These are phyloP conservation scores for Calocera viscosa DNA, from an alignment of 768 basidiomycete genomes.

Conservation along the genomic window DNA sequence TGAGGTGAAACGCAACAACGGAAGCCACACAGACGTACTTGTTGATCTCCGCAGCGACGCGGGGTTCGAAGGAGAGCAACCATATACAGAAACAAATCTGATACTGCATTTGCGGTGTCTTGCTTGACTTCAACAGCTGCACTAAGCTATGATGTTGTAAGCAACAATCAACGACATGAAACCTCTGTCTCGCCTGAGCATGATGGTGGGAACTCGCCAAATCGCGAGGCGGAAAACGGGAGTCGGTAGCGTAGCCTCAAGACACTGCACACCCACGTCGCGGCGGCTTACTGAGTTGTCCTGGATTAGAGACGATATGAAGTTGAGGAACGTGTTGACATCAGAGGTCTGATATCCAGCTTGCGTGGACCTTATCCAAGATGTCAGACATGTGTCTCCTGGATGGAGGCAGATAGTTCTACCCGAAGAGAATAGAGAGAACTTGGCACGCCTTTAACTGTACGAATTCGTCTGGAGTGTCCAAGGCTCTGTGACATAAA, in stretches of 20 bases:
- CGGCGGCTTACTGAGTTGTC: slow-evolving; percentile 45
- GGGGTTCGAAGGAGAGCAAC: slow-evolving; percentile 82
- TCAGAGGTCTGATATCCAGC: slow-evolving; percentile 39
- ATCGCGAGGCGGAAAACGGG: slow-evolving; percentile 66
- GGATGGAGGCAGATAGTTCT: slow-evolving; percentile 16
- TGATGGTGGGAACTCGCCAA: slow-evolving; percentile 60
- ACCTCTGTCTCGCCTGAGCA: slow-evolving; percentile 42
- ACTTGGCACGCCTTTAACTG: slow-evolving; percentile 83
- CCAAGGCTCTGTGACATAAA: slow-evolving; percentile 52
- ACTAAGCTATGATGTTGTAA: slow-evolving; percentile 43
- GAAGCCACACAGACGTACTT: slow-evolving; percentile 40
- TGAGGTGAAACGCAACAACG: background rate
- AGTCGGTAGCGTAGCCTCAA: slow-evolving; percentile 73
- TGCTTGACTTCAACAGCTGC: slow-evolving; percentile 66
- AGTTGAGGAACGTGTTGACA: slow-evolving; percentile 46
- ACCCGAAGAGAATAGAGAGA: slow-evolving; percentile 75
- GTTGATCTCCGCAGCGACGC: slow-evolving; percentile 75
- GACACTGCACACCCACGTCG: slow-evolving; percentile 83
- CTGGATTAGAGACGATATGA: slow-evolving; percentile 50
- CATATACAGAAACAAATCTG: slow-evolving; percentile 88
- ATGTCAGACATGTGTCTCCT: background rate
- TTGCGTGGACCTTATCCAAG: slow-evolving; percentile 36
- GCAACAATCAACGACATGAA: slow-evolving; percentile 5
- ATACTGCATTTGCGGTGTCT: slow-evolving; percentile 89
- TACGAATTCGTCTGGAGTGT: slow-evolving; percentile 87